Evolutionary conservation across 2,329 filamentous ascomycete species (phyloP).

Genomic region (Ophiostoma novo-ulmi): DNA sequence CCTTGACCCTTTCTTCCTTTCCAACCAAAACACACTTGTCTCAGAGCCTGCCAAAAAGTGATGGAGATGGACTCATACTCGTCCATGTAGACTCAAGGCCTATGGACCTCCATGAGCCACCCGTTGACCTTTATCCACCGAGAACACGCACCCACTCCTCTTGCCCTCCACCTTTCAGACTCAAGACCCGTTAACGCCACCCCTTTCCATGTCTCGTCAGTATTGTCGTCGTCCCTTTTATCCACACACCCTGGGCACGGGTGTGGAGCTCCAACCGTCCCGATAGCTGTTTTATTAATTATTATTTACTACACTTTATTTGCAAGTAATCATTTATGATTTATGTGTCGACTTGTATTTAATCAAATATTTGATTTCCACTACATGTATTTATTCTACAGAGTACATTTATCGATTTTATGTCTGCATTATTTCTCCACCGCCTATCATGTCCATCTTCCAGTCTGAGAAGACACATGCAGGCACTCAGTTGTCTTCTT

Average conservation of each 20-base stretch:
- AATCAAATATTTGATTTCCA: neutral
- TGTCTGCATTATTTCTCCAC: neutral
- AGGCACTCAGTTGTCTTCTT: neutral
- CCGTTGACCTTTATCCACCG: neutral
- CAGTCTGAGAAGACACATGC: neutral
- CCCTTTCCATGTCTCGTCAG: neutral
- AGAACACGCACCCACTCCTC: neutral
- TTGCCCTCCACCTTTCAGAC: neutral
- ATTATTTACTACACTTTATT: neutral
- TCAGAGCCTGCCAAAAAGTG: neutral
- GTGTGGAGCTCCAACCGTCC: neutral
- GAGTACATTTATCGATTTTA: conserved; percentile 11
- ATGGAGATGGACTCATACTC: neutral
- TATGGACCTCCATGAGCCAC: neutral
- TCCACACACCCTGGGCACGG: neutral
- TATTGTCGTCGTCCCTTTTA: neutral
- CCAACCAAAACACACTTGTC: conserved; percentile 8
- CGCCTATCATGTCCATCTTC: too few species aligned
- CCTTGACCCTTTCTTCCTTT: conserved; percentile 13
- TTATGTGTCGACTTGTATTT: neutral
- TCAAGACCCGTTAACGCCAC: neutral
- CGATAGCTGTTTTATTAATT: neutral
- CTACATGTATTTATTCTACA: neutral
- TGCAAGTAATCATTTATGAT: neutral
- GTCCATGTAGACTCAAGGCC: too few species aligned